Percentiles rank a stretch among this genome's conserved stretches.
phyloP scores from a whole-genome alignment of 306 rosid genomes.

The Castanospermum australe region DNA sequence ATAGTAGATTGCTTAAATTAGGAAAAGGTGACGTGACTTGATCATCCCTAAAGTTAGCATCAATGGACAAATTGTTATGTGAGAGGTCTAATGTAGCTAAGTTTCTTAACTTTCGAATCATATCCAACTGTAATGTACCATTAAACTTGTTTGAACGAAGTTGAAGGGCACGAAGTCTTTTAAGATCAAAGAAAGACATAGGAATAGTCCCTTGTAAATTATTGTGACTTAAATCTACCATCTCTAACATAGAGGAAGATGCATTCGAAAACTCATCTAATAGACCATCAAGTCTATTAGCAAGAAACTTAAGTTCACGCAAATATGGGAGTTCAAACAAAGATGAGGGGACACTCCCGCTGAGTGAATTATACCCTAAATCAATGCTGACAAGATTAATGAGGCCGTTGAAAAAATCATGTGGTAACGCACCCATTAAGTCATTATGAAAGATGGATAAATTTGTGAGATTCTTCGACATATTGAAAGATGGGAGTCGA shows the following conservation, averaged over 20 bases:
- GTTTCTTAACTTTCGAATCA: slow-evolving; percentile 9
- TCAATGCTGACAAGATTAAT: neutral
- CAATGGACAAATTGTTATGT: slow-evolving; percentile 29
- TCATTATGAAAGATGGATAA: slow-evolving; percentile 20
- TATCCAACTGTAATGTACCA: slow-evolving; percentile 28
- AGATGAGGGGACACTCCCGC: slow-evolving; percentile 27
- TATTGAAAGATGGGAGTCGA: slow-evolving; percentile 38
- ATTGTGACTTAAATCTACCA: slow-evolving; percentile 47
- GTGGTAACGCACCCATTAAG: slow-evolving; percentile 7
- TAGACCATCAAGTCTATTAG: slow-evolving; percentile 26
- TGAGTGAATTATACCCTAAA: slow-evolving; percentile 18
- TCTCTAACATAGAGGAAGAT: neutral
- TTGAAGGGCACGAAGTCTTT: slow-evolving; percentile 15
- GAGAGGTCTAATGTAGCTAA: slow-evolving; percentile 46
- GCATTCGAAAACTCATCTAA: slow-evolving; percentile 5
- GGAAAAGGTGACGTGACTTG: slow-evolving; percentile 4
- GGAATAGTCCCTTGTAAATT: slow-evolving; percentile 49
- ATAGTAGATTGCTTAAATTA: neutral
- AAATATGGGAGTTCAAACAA: slow-evolving; percentile 25
- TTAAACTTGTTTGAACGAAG: slow-evolving; percentile 53
- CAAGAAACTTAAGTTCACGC: neutral
- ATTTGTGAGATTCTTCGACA: slow-evolving; percentile 23
- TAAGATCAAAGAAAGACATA: slow-evolving; percentile 5
- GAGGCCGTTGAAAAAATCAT: slow-evolving; percentile 20
- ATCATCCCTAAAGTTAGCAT: neutral